A percentile compares a stretch with the other conserved stretches of the same genome.
phyloP scores from a whole-genome alignment of 2,329 filamentous ascomycete species.

The Aspergillus pseudonomiae region DNA sequence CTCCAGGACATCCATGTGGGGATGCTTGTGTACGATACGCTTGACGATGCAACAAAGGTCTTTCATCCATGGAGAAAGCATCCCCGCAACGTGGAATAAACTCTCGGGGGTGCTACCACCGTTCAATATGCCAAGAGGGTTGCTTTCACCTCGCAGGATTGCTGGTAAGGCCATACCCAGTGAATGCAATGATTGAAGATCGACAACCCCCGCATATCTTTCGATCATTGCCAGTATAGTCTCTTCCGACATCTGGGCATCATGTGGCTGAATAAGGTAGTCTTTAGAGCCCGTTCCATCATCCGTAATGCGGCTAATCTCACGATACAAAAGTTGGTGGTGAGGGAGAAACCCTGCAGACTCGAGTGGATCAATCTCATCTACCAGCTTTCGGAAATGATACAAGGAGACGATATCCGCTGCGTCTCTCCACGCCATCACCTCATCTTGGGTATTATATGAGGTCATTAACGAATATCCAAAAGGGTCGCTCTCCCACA shows the following conservation, averaged over 20 bases:
- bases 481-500: slow-evolving; percentile 3
- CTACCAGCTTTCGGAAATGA: not conserved
- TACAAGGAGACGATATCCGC: not conserved
- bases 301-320: not conserved
- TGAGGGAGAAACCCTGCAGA: not conserved
- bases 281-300: not conserved
- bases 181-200: not conserved
- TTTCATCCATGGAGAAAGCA: not conserved
- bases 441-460: not conserved
- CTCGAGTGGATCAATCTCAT: not conserved
- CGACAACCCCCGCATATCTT: no score
- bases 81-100: no score
- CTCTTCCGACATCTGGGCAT: not conserved
- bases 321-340: slow-evolving; percentile 1
- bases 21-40: slow-evolving; percentile 1
- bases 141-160: not conserved
- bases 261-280: not conserved
- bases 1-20: not conserved
- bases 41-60: not conserved
- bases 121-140: not conserved
- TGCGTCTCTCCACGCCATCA: not conserved
- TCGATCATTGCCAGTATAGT: not conserved
- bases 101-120: not conserved
- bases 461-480: not conserved
- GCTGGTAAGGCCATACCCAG: not conserved